Conservation (phyloP, 352 stramenopile species). For the Thraustochytrium striatum region DNA sequence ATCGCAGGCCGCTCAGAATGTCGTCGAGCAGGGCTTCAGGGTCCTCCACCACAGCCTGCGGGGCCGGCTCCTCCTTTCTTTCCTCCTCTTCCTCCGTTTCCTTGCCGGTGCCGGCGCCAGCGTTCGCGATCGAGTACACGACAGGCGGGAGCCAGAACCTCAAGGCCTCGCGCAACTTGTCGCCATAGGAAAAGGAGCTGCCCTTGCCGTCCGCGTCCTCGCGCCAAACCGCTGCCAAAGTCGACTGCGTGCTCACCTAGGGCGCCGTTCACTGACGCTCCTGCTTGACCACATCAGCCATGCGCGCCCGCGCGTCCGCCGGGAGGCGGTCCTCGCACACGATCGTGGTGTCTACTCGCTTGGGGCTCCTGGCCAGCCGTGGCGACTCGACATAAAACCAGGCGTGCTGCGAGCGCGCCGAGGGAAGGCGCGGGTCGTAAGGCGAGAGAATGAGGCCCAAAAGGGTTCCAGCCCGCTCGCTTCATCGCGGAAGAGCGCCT, state of each 20-base stretch:
- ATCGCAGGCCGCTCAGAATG: too few species aligned
- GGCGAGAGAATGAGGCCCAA: constrained; percentile 87
- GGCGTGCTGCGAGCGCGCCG: constrained; percentile 20
- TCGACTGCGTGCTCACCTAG: constrained; percentile 8
- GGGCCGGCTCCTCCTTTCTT: background rate
- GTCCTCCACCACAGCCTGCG: background rate
- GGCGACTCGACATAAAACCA: constrained; percentile 45
- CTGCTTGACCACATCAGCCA: background rate
- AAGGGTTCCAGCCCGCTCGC: constrained; percentile 70
- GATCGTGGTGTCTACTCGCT: constrained; percentile 16
- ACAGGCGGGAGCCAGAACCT: constrained; percentile 26
- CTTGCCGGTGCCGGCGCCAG: background rate
- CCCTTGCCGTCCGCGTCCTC: background rate
- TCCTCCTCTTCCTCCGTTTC: background rate
- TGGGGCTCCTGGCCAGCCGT: constrained; percentile 17
- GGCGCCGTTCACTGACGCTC: constrained; percentile 2
- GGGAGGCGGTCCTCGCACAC: constrained; percentile 23
- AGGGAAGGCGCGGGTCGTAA: constrained; percentile 64
- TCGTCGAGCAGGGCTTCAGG: too few species aligned
- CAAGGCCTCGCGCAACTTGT: constrained; percentile 19
- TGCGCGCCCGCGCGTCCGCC: background rate
- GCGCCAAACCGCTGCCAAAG: constrained; percentile 4
- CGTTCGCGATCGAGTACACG: background rate
- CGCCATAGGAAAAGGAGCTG: background rate
- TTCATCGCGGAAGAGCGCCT: constrained; percentile 74